Conservation (phyloP, 164 flowering plant genomes). For the Brasenia schreberi region DNA sequence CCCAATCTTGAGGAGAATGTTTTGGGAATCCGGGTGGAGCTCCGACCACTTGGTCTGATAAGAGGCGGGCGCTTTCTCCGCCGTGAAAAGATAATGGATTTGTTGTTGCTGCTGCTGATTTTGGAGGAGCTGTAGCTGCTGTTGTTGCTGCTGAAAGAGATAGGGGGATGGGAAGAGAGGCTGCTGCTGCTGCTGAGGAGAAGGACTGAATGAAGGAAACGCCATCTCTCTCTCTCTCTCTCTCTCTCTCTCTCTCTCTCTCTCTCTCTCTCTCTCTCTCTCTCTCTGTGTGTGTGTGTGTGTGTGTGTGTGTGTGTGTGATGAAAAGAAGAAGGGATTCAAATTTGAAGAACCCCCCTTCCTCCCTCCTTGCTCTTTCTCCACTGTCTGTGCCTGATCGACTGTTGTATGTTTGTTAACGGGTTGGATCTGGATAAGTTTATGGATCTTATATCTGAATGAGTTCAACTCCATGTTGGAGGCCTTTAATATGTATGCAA, state of each 20-base stretch:
- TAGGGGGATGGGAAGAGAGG: slow-evolving; percentile 15
- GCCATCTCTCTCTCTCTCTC: slow-evolving; percentile 12
- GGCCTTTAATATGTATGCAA: too few species aligned
- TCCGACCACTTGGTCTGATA: slow-evolving; percentile 91
- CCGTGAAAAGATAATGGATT: slow-evolving; percentile 54
- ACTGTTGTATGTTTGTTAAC: too few species aligned
- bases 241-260: slow-evolving; percentile 3
- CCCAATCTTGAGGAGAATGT: slow-evolving; percentile 80
- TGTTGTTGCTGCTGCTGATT: slow-evolving; percentile 53
- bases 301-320: too few species aligned
- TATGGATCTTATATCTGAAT: too few species aligned
- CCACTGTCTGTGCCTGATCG: too few species aligned
- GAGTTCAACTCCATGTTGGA: too few species aligned
- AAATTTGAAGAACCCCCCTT: background rate
- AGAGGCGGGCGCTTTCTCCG: slow-evolving; percentile 71
- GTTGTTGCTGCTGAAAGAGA: slow-evolving; percentile 32
- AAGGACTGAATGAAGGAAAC: slow-evolving; percentile 8
- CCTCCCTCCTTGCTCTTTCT: background rate
- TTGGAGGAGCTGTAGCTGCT: slow-evolving; percentile 24
- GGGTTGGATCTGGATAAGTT: too few species aligned
- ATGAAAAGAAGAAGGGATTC: background rate
- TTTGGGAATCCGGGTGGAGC: slow-evolving; percentile 95
- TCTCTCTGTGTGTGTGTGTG: slow-evolving; percentile 1
- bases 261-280: slow-evolving; percentile 3
- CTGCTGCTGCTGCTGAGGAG: slow-evolving; percentile 22